phyloP scores from a whole-genome alignment of 257 asterid genomes.

The Solanum sitiens region DNA sequence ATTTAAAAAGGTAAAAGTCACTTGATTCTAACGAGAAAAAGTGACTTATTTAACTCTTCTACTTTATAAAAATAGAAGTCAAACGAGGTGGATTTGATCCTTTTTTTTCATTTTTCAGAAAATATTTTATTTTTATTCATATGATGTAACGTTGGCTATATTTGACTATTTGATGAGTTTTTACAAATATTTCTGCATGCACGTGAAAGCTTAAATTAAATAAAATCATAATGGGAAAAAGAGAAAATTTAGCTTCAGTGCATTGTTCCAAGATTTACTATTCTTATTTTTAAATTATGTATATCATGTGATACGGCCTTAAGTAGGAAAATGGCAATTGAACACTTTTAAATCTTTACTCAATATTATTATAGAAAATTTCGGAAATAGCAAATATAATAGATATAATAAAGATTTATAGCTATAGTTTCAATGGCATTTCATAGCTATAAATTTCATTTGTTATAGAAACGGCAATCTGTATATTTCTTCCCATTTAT shows the following conservation, averaged over 20 bases:
- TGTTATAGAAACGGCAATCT: no score
- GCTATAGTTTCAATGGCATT: no score
- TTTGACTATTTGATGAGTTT: not conserved
- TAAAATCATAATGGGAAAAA: slow-evolving; percentile 15
- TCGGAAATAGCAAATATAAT: no score
- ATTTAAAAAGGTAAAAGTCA: no score
- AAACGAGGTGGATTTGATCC: slow-evolving; percentile 8
- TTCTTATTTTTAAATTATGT: not conserved
- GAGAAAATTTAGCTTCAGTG: slow-evolving; percentile 18
- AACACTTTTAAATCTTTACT: slow-evolving; percentile 1
- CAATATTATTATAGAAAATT: no score
- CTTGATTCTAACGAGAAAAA: no score
- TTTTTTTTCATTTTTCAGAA: not conserved
- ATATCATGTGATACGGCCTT: not conserved
- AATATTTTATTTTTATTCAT: not conserved
- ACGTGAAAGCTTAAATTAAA: slow-evolving; percentile 25
- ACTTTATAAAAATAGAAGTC: not conserved
- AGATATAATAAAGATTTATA: no score
- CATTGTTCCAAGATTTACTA: slow-evolving; percentile 5
- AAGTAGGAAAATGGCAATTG: slow-evolving; percentile 21
- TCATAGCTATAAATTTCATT: no score
- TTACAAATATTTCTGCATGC: slow-evolving; percentile 14
- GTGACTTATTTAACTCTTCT: not conserved
- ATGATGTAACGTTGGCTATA: not conserved
- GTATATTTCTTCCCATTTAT: no score